These are phyloP conservation scores for Suillus placidus DNA, from an alignment of 768 basidiomycete species.

Conservation along the genomic window DNA sequence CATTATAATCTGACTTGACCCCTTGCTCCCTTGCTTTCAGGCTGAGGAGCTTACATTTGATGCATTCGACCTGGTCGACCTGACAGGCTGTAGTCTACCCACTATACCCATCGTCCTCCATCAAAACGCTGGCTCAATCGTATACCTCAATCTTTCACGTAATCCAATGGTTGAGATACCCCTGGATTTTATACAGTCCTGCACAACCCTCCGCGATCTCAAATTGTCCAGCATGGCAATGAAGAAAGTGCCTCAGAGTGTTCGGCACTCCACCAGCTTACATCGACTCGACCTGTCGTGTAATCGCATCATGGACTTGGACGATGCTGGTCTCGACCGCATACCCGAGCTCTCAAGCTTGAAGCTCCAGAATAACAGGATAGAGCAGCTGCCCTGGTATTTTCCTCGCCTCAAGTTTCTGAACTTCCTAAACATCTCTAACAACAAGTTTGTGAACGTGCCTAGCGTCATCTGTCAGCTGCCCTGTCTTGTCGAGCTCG, in stretches of 20 bases:
- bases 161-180: slow-evolving; percentile 98
- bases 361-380: slow-evolving; percentile 86
- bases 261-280: slow-evolving; percentile 74
- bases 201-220: slow-evolving; percentile 80
- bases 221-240: slow-evolving; percentile 90
- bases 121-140: slow-evolving; percentile 79
- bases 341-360: slow-evolving; percentile 71
- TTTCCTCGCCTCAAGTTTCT: slow-evolving; percentile 76
- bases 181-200: slow-evolving; percentile 92
- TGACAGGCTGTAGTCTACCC: slow-evolving; percentile 77
- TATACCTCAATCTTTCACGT: slow-evolving; percentile 84
- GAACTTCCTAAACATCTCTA: slow-evolving; percentile 87
- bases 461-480: slow-evolving; percentile 79
- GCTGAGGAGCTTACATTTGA: slow-evolving; percentile 76
- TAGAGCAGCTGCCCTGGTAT: slow-evolving; percentile 84
- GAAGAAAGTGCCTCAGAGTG: slow-evolving; percentile 86
- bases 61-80: slow-evolving; percentile 76
- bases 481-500: slow-evolving; percentile 76
- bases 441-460: slow-evolving; percentile 85
- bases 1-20: slow-evolving; percentile 1
- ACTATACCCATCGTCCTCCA: slow-evolving; percentile 90
- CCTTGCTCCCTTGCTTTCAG: slow-evolving; percentile 38
- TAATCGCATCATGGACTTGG: slow-evolving; percentile 88
- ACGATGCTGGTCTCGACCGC: slow-evolving; percentile 80
- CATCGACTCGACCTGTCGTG: slow-evolving; percentile 86